These are phyloP conservation scores for Torulaspora globosa DNA, from an alignment of 1,139 yeast species.

Conservation along the genomic window DNA sequence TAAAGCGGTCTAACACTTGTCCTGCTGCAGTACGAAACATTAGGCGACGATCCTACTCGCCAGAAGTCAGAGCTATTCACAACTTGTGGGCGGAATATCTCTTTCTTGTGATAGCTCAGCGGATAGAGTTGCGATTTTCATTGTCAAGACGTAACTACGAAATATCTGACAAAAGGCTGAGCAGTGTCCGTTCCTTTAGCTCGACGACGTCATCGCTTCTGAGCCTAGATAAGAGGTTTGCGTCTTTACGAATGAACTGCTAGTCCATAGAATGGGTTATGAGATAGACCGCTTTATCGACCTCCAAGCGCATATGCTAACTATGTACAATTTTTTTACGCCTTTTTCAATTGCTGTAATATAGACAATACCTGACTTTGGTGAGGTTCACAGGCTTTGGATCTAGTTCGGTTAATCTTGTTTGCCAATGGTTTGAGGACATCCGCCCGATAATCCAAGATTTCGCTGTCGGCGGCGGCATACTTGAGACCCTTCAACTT, in stretches of 20 bases:
- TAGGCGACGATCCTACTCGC: slow-evolving; percentile 10
- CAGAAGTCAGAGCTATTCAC: slow-evolving; percentile 6
- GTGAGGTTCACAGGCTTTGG: slow-evolving; percentile 6
- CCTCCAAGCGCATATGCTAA: not conserved
- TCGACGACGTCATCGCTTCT: slow-evolving; percentile 3
- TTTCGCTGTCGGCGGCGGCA: slow-evolving; percentile 8
- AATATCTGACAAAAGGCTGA: not conserved
- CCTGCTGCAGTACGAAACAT: slow-evolving; percentile 14
- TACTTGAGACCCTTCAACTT: slow-evolving; percentile 16
- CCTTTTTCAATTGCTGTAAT: slow-evolving; percentile 1
- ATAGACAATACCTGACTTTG: slow-evolving; percentile 24
- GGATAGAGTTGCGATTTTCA: slow-evolving; percentile 12
- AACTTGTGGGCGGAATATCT: slow-evolving; percentile 15
- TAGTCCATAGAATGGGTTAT: not conserved
- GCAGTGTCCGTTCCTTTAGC: not conserved
- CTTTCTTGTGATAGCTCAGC: slow-evolving; percentile 11
- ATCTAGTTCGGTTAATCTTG: slow-evolving; percentile 22
- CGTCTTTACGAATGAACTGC: slow-evolving; percentile 3
- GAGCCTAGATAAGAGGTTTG: not conserved
- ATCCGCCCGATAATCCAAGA: slow-evolving; percentile 15
- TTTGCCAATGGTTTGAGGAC: slow-evolving; percentile 37
- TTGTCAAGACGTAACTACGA: slow-evolving; percentile 2
- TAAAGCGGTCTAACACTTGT: slow-evolving; percentile 11
- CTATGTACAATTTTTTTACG: slow-evolving; percentile 1
- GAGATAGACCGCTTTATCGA: too few species aligned